phyloP scores from a whole-genome alignment of 257 asterid genomes.

The Fraxinus americana region DNA sequence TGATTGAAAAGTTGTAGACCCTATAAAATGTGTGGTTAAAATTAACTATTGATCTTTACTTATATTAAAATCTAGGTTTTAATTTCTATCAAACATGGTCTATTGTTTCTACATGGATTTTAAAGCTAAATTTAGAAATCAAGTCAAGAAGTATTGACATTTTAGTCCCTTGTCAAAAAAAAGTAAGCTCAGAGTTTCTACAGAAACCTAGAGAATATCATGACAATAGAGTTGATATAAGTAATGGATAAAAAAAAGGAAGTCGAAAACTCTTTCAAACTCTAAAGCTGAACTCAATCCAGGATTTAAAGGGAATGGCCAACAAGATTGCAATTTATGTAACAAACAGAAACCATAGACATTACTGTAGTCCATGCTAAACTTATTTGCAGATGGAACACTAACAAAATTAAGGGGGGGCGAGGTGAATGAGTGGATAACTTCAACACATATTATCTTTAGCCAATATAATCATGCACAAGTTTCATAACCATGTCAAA shows the following conservation, averaged over 20 bases:
- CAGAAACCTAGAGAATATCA: background rate
- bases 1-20: too few relatives aligned
- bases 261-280: background rate
- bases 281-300: background rate
- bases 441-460: background rate
- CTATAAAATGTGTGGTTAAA: too few relatives aligned
- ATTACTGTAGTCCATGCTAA: background rate
- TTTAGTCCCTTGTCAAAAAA: background rate
- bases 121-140: background rate
- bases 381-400: background rate
- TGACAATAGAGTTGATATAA: background rate
- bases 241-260: background rate
- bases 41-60: too few relatives aligned
- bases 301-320: background rate
- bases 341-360: background rate
- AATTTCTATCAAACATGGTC: too few relatives aligned
- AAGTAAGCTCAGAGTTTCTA: background rate
- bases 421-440: background rate
- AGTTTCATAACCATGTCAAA: background rate
- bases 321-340: background rate
- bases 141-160: background rate
- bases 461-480: background rate
- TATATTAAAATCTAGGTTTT: too few relatives aligned
- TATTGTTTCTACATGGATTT: conserved; percentile 5
- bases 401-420: background rate